These are phyloP conservation scores for Naganishia vaughanmartiniae DNA, from an alignment of 768 basidiomycete genomes.

Conservation along the genomic window DNA sequence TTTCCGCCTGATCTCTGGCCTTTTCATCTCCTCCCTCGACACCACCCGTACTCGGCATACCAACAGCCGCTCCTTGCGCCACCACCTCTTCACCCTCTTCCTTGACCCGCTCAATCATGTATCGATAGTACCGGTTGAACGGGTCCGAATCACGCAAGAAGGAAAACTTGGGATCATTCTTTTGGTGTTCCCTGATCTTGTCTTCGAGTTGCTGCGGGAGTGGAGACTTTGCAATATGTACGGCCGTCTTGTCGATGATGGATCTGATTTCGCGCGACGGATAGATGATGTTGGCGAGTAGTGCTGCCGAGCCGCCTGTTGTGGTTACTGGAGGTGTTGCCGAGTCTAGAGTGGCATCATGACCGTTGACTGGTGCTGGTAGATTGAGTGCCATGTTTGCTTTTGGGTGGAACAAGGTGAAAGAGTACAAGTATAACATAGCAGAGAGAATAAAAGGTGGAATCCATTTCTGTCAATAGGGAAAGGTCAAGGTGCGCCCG, in stretches of 20 bases:
- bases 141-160: slow-evolving; percentile 96
- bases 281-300: slow-evolving; percentile 82
- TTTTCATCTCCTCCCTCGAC: neutral
- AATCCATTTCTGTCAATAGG: neutral
- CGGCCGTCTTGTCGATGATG: slow-evolving; percentile 92
- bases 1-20: slow-evolving; percentile 24
- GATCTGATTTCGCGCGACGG: slow-evolving; percentile 95
- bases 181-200: slow-evolving; percentile 93
- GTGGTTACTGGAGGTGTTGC: slow-evolving; percentile 58
- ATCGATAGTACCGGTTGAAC: slow-evolving; percentile 96
- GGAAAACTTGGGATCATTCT: slow-evolving; percentile 95
- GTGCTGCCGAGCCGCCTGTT: slow-evolving; percentile 59
- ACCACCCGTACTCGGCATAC: slow-evolving; percentile 14
- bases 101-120: slow-evolving; percentile 78
- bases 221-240: slow-evolving; percentile 86
- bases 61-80: slow-evolving; percentile 25
- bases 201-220: slow-evolving; percentile 92
- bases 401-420: too few relatives aligned
- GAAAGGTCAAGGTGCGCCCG: neutral
- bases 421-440: neutral
- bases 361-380: neutral
- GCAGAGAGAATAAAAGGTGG: neutral
- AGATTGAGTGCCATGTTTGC: neutral
- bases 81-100: slow-evolving; percentile 52
- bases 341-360: neutral